Evolutionary conservation across 228 moss, liverwort and hornwort genomes (phyloP), one percentile per base, ranked within the genome.

Genomic region (Sphagnum fallax): DNA sequence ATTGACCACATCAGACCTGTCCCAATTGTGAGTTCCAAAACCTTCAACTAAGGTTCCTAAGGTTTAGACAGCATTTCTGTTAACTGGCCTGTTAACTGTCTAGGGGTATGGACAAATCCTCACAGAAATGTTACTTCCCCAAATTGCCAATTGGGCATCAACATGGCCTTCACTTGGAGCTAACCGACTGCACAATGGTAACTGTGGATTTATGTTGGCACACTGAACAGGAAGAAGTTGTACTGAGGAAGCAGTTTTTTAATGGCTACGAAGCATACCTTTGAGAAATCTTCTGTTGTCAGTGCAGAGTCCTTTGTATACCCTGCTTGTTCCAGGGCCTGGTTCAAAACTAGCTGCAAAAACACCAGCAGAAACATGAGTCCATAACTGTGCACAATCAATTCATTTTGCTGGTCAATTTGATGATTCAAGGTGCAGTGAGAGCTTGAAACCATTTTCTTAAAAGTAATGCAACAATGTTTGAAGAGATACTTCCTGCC

Each of bases 281-380:
- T 80, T 67, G 79, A 72, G 63, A 96, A 92, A 64, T 91, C 91
- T 76, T 88, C 80, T 10, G 83, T 73, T 32, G 88, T 84, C 60
- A 96, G 68, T 63, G 86, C 84, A 65, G 86, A 87, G 68, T 96
- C 87, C 70, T 84, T 77, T 16, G 88, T 86, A 67, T 87, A 91
- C 12, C 92, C 92, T 15, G 92, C 85, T 64, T 88, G 89, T 71
- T 89, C 83, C 69, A 96, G 76, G 60, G 92, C 96, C 75, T 72
- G 96, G 70, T 75, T 88, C 69, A 96, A 79, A 70, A 91, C 84
- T 52, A 84, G 89, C 96, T 96, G 84, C 80, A 76, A 65, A 32
- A 5, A 10, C 50, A 65, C 50, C 65, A 48, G 50, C 32, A 32
- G 32, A 32, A 32, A 32, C 32, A 32, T 32, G 32, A 32, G 32